Evolutionary conservation across 2,329 filamentous ascomycete genomes (phyloP).

Genomic region (Diaporthe destruens): DNA sequence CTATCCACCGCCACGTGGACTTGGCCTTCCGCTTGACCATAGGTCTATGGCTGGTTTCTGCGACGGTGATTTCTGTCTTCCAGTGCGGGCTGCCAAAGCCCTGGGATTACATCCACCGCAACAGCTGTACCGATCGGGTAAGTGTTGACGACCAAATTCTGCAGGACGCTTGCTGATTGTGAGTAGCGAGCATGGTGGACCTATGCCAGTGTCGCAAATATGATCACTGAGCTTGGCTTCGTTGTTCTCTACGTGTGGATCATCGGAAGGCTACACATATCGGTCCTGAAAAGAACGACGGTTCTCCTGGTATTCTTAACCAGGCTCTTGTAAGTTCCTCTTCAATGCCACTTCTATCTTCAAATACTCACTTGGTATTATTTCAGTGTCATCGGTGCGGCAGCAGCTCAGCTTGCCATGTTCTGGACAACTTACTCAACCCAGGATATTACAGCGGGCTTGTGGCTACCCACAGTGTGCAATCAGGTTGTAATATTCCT

Average conservation of each 20-base stretch:
- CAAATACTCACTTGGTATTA: background rate
- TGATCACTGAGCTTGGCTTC: conserved; percentile 12
- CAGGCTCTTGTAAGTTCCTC: background rate
- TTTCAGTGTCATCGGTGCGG: conserved; percentile 10
- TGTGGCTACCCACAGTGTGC: conserved; percentile 19
- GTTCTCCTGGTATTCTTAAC: conserved; percentile 20
- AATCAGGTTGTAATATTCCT: conserved; percentile 12
- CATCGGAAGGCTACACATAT: conserved; percentile 19
- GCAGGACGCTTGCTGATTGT: background rate
- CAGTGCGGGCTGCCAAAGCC: conserved; percentile 10
- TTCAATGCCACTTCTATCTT: fast-evolving
- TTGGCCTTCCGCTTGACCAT: conserved; percentile 16
- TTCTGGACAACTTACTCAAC: background rate
- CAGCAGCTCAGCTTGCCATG: conserved; percentile 19
- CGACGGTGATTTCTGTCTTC: background rate
- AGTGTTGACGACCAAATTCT: background rate
- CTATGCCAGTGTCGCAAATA: background rate
- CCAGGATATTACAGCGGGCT: background rate
- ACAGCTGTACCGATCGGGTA: conserved; percentile 8
- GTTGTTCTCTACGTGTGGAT: conserved; percentile 18
- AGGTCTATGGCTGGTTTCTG: conserved; percentile 15
- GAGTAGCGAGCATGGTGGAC: conserved; percentile 16
- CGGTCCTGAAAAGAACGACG: background rate
- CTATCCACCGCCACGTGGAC: conserved; percentile 4
- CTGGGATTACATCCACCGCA: conserved; percentile 10